A percentile compares a stretch with the other conserved stretches of the same genome.
phyloP scores from a whole-genome alignment of 2,329 filamentous ascomycete genomes.

The Pleurostoma richardsiae region DNA sequence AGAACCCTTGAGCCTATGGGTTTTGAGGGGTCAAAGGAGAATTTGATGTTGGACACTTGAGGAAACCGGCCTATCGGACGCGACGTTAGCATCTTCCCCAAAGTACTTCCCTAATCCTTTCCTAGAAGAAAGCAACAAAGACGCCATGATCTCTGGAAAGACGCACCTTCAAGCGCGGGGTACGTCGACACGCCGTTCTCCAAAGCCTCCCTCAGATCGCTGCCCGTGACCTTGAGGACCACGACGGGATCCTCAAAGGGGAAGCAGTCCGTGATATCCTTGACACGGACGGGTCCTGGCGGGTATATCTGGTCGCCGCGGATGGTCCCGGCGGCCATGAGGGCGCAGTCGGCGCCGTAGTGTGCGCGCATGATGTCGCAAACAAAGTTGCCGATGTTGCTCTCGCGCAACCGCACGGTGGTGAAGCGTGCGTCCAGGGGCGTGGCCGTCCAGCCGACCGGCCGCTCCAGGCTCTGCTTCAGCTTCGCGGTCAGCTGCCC shows the following conservation, averaged over 20 bases:
- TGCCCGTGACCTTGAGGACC: slow-evolving; percentile 65
- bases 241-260: slow-evolving; percentile 90
- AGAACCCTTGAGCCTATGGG: slow-evolving; percentile 59
- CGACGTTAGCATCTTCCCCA: not conserved
- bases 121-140: slow-evolving; percentile 1
- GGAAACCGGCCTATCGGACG: slow-evolving; percentile 39
- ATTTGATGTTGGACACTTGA: slow-evolving; percentile 79
- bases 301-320: slow-evolving; percentile 86
- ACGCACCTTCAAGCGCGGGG: slow-evolving; percentile 66
- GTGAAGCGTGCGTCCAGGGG: slow-evolving; percentile 84
- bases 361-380: slow-evolving; percentile 87
- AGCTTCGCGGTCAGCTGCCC: slow-evolving; percentile 67
- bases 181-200: slow-evolving; percentile 80
- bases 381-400: slow-evolving; percentile 85
- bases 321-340: slow-evolving; percentile 84
- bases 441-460: slow-evolving; percentile 75
- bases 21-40: slow-evolving; percentile 63
- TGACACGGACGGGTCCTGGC: slow-evolving; percentile 69
- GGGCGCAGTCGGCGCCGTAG: slow-evolving; percentile 72
- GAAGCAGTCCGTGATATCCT: slow-evolving; percentile 84
- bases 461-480: slow-evolving; percentile 72
- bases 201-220: slow-evolving; percentile 70
- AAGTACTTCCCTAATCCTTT: too few relatives aligned
- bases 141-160: slow-evolving; percentile 18
- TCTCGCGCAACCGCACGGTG: slow-evolving; percentile 71